Conservation (phyloP, 129 eudicot genomes). For the Heracleum sosnowskyi region DNA sequence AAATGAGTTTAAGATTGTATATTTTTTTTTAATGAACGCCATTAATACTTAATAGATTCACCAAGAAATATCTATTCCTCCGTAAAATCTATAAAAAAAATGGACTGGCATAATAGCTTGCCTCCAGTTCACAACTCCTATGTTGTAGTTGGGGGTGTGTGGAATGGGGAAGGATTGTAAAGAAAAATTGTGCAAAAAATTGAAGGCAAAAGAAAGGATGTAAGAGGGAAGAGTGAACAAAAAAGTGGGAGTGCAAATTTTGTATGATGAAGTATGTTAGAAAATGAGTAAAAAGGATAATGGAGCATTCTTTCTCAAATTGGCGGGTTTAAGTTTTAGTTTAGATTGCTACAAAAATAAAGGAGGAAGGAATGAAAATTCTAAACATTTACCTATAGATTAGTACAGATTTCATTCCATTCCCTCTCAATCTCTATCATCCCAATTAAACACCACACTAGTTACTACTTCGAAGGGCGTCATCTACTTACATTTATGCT, state of each 20-base stretch:
- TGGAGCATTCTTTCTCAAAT: too few species aligned
- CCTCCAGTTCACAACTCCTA: constrained; percentile 5
- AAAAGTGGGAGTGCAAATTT: not conserved
- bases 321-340: not conserved
- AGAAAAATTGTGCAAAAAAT: not conserved
- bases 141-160: not conserved
- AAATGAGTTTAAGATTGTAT: not conserved
- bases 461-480: not conserved
- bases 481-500: constrained; percentile 44
- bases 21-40: not conserved
- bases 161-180: not conserved
- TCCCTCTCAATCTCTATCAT: not conserved
- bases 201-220: not conserved
- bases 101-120: not conserved
- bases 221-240: not conserved
- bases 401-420: too few species aligned
- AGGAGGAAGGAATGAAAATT: too few species aligned
- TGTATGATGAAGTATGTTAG: not conserved
- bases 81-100: not conserved
- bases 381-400: too few species aligned
- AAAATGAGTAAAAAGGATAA: not conserved
- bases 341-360: too few species aligned
- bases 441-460: not conserved
- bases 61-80: not conserved
- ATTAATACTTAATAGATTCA: not conserved